phyloP scores from a whole-genome alignment of 164 flowering plant species.

The Dillenia turbinata region DNA sequence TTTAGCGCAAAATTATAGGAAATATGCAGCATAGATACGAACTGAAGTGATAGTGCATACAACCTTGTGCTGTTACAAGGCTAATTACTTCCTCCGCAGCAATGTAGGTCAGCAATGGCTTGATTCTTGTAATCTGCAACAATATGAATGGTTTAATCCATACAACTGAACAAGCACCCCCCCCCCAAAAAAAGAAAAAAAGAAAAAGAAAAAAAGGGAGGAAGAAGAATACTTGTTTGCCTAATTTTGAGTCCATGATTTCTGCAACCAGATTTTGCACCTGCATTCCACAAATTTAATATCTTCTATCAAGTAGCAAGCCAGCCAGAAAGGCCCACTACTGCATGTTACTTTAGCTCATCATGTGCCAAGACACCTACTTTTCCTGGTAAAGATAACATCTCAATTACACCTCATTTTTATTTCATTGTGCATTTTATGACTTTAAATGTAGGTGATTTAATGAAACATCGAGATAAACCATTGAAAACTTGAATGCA shows the following conservation, averaged over 20 bases:
- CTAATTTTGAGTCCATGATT: conserved; percentile 85
- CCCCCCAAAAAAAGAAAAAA: background rate
- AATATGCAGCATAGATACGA: background rate
- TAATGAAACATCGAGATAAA: too few relatives aligned
- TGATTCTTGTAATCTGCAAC: conserved; percentile 69
- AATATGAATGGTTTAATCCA: background rate
- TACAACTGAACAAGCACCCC: background rate
- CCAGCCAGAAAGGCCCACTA: too few relatives aligned
- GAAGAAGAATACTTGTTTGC: conserved; percentile 75
- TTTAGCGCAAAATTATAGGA: background rate
- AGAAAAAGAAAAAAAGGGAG: background rate
- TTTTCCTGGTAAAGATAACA: too few relatives aligned
- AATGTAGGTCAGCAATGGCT: conserved; percentile 80
- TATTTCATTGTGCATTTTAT: too few relatives aligned
- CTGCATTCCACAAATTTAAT: conserved; percentile 33
- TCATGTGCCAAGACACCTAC: too few relatives aligned
- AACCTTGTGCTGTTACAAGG: conserved; percentile 98
- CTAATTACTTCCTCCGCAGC: conserved; percentile 98
- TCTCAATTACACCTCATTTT: too few relatives aligned
- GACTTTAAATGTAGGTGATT: too few relatives aligned
- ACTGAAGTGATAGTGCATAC: conserved; percentile 5
- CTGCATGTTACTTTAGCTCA: too few relatives aligned
- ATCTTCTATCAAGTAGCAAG: background rate
- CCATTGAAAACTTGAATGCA: too few relatives aligned
- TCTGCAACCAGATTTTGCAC: conserved; percentile 94